Evolutionary conservation across 129 eudicot genomes (phyloP).

Genomic region (Arctium minus): DNA sequence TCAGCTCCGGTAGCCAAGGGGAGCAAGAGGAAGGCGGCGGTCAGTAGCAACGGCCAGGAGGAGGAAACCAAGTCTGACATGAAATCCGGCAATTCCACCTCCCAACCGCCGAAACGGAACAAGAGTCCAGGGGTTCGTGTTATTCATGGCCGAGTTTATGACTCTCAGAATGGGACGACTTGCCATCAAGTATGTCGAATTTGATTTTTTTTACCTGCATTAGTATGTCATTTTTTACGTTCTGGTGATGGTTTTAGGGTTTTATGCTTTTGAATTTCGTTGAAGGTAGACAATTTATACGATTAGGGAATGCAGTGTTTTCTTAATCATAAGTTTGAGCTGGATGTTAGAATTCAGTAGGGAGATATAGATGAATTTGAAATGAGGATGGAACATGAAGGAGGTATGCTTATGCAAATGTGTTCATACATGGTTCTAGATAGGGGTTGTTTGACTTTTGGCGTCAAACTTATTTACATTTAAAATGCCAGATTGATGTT

Average conservation of each 20-base stretch:
- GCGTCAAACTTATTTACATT: not conserved
- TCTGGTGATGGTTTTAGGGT: not conserved
- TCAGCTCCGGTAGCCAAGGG: conserved; percentile 3
- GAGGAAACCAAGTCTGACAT: not conserved
- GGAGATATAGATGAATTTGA: not conserved
- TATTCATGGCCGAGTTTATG: conserved; percentile 54
- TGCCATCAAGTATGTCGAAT: conserved; percentile 67
- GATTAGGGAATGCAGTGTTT: not conserved
- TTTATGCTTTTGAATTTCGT: not conserved
- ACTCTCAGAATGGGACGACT: conserved; percentile 60
- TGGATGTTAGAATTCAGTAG: not conserved
- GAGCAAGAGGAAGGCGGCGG: conserved; percentile 9
- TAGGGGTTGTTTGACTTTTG: not conserved
- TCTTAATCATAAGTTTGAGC: not conserved
- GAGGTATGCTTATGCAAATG: not conserved
- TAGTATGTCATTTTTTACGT: not conserved
- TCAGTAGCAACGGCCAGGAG: not conserved
- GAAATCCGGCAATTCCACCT: not conserved
- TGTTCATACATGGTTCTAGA: not conserved
- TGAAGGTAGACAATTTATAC: not conserved
- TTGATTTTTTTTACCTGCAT: not conserved
- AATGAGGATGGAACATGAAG: not conserved
- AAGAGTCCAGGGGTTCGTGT: conserved; percentile 53
- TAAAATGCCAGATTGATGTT: not conserved
- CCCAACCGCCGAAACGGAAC: conserved; percentile 44